Base-by-base conservation (phyloP, 352 stramenopile species). In the Peronospora destructor region DNA sequence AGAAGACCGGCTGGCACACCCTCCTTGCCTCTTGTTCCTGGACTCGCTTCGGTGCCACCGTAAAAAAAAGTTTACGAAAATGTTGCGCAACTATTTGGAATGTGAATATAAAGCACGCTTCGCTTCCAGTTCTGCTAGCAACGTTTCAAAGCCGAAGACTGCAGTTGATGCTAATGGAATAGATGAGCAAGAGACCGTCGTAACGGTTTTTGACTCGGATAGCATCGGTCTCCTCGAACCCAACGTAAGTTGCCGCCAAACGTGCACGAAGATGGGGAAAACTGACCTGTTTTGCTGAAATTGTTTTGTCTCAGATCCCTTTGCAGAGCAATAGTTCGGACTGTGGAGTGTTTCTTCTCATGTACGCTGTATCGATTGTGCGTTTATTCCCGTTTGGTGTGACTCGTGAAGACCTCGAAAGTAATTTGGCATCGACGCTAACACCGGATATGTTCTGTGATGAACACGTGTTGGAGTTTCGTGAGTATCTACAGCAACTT, bases 31-130 rank as follows among this genome's bases (percentile, higher is more conserved):
- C 35, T 71, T 98, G 7, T 98, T 97, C 65, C 70, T 98, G 36
- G 94, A 98, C 65, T 98, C 92, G 35, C 71, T 98, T 35, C 84
- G 80, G n/a, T 95, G 87, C 51, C 94, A 98, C 58, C 79, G 72
- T 43, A 97, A 96, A 63, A 84, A 87, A 25, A 88, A 77, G 52
- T 85, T 97, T 41, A 71, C 71, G 5, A 74, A 58, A 16, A 79
- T 87, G 43, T 61, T 98, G 21, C 70, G 74, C 7, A 76, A 80
- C 40, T 98, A 94, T 77, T 60, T 97, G 13, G 92, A 89, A 53
- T 76, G 62, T 49, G 83, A 95, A 70, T 96, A 61, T 56, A 71
- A 65, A 49, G 45, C 51, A 32, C 49, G 66, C 1, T 73, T 61
- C 25, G 56, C 60, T 23, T 55, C 53, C 8, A 62, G 48, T 39